Evolutionary conservation across 1,139 yeast species (phyloP).

Genomic region (Blastobotrys ciferrii): DNA sequence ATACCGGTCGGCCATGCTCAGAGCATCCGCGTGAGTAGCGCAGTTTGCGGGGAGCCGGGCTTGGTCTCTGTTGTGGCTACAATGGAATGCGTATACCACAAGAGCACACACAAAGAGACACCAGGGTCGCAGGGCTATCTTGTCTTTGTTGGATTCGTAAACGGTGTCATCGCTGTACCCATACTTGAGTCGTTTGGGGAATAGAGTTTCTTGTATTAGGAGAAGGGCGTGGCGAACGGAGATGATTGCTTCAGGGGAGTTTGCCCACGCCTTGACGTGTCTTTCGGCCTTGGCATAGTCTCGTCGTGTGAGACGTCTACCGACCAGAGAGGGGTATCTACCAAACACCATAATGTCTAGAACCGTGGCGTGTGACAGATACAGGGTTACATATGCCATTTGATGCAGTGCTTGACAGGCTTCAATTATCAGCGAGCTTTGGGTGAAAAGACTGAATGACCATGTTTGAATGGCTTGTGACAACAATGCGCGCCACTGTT

Average conservation of each 20-base stretch:
- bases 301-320: slow-evolving; percentile 23
- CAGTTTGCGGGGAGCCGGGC: slow-evolving; percentile 5
- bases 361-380: slow-evolving; percentile 25
- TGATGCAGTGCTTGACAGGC: slow-evolving; percentile 26
- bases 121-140: slow-evolving; percentile 25
- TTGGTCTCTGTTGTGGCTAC: slow-evolving; percentile 6
- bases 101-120: slow-evolving; percentile 22
- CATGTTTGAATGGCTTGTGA: slow-evolving; percentile 28
- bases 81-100: slow-evolving; percentile 22
- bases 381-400: slow-evolving; percentile 27
- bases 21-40: slow-evolving; percentile 6
- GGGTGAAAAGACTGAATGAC: slow-evolving; percentile 22
- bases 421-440: slow-evolving; percentile 18
- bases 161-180: slow-evolving; percentile 9
- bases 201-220: slow-evolving; percentile 22
- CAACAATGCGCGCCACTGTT: slow-evolving; percentile 23
- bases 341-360: slow-evolving; percentile 21
- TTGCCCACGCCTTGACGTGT: slow-evolving; percentile 26
- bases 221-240: slow-evolving; percentile 21
- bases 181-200: slow-evolving; percentile 15
- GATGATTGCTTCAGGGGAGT: slow-evolving; percentile 17
- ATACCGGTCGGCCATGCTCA: slow-evolving; percentile 17
- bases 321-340: slow-evolving; percentile 20
- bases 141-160: slow-evolving; percentile 20
- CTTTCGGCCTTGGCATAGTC: slow-evolving; percentile 26